phyloP scores from a whole-genome alignment of 257 asterid genomes.

The Nicotiana otophora region DNA sequence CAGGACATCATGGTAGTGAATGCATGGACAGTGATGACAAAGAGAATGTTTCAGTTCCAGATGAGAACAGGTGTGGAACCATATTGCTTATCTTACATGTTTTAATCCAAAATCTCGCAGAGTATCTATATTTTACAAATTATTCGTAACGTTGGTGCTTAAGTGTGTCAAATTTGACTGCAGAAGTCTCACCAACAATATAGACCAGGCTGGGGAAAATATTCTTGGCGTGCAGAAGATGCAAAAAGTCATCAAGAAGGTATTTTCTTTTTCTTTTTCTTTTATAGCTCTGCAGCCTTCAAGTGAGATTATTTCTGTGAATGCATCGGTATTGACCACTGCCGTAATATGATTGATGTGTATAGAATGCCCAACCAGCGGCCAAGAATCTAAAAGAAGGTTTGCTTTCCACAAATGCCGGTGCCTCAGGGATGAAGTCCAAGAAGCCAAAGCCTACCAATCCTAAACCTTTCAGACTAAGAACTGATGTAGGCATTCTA shows the following conservation, averaged over 20 bases:
- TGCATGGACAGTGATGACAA: conserved; percentile 47
- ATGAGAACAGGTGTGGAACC: conserved; percentile 60
- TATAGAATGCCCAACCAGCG: conserved; percentile 36
- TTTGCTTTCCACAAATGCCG: conserved; percentile 20
- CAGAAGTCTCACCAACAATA: conserved; percentile 40
- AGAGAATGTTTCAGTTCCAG: conserved; percentile 62
- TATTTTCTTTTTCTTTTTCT: conserved; percentile 3
- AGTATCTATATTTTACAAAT: conserved; percentile 6
- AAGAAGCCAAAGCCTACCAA: conserved; percentile 79
- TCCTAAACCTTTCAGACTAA: conserved; percentile 91
- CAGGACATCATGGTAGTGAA: conserved; percentile 20
- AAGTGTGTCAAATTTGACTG: conserved; percentile 9
- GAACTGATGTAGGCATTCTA: conserved; percentile 80
- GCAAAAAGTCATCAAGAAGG: conserved; percentile 36
- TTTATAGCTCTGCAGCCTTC: neutral
- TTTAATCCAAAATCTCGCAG: neutral
- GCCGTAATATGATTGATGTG: neutral
- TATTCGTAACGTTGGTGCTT: neutral
- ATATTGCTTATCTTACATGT: neutral
- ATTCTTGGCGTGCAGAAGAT: conserved; percentile 38
- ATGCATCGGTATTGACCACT: neutral
- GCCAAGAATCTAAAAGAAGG: conserved; percentile 37
- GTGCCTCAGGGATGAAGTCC: conserved; percentile 37
- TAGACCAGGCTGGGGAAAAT: conserved; percentile 33
- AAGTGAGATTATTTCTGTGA: conserved; percentile 3